phyloP scores from a whole-genome alignment of 306 rosid genomes.

The Cucurbita ficifolia region DNA sequence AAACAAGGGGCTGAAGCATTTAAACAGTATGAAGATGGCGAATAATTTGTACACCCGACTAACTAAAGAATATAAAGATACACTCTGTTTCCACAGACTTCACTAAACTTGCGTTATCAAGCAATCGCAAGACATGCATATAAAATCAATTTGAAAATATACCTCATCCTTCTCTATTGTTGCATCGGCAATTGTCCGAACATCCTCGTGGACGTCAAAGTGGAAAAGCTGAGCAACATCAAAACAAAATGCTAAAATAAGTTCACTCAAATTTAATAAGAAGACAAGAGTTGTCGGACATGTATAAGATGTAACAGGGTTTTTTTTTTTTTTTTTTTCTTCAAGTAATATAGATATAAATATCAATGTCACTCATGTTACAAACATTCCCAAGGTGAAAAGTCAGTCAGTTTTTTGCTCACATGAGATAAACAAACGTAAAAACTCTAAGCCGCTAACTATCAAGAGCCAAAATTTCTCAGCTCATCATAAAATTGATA shows the following conservation, averaged over 20 bases:
- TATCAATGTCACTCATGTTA: neutral
- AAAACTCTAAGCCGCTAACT: neutral
- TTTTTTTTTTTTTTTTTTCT: no score
- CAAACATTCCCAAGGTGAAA: neutral
- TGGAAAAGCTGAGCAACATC: constrained; percentile 57
- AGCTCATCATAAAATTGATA: neutral
- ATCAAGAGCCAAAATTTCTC: neutral
- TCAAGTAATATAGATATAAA: no score
- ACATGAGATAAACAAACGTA: neutral
- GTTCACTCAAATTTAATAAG: constrained; percentile 7
- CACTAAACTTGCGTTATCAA: neutral
- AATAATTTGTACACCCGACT: neutral
- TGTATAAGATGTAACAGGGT: no score
- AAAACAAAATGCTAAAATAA: neutral
- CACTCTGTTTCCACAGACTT: neutral
- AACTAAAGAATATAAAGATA: neutral
- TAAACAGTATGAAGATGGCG: neutral
- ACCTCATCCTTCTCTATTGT: constrained; percentile 97
- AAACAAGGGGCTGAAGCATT: neutral
- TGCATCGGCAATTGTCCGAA: constrained; percentile 90
- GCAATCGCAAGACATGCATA: neutral
- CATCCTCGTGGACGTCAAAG: constrained; percentile 96
- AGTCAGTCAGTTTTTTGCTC: neutral
- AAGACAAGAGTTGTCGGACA: neutral
- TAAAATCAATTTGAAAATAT: constrained; percentile 8